phyloP scores from a whole-genome alignment of 2,329 filamentous ascomycete species.

The Pyrenochaeta sp. region DNA sequence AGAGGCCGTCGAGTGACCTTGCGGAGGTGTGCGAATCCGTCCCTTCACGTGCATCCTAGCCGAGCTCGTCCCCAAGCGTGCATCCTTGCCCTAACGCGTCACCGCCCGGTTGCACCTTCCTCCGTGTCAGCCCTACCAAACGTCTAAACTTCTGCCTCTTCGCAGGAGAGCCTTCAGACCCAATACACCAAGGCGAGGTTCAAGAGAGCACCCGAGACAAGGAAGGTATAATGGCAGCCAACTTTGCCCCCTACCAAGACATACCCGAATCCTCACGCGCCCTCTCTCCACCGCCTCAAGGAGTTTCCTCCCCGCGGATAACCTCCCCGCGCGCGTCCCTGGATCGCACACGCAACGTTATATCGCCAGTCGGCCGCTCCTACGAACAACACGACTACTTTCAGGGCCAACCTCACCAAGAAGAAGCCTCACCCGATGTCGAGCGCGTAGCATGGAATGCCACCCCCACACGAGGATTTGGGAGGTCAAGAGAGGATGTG shows the following conservation, averaged over 20 bases:
- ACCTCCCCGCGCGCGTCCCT: conserved; percentile 53
- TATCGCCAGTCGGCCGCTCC: conserved; percentile 42
- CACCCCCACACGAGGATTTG: conserved; percentile 24
- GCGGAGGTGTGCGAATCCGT: conserved; percentile 8
- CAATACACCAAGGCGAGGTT: background rate
- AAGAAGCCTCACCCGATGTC: conserved; percentile 22
- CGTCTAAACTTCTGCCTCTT: conserved; percentile 2
- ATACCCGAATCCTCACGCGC: conserved; percentile 85
- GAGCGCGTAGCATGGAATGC: conserved; percentile 44
- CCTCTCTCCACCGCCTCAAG: conserved; percentile 71
- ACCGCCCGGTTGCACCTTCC: conserved; percentile 19
- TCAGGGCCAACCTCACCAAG: conserved; percentile 12
- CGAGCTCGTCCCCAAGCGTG: conserved; percentile 4
- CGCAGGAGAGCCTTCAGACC: background rate
- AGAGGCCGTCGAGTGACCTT: conserved; percentile 6
- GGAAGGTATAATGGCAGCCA: conserved; percentile 34
- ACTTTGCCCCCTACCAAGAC: conserved; percentile 98
- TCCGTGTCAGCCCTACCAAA: conserved; percentile 14
- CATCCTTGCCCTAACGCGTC: conserved; percentile 29
- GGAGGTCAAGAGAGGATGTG: conserved; percentile 70
- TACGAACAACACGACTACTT: conserved; percentile 55
- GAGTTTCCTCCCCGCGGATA: conserved; percentile 59
- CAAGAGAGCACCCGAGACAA: too few species aligned
- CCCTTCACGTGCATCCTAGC: conserved; percentile 20
- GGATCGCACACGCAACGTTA: conserved; percentile 42